A percentile compares a stretch with the other conserved stretches of the same genome.
phyloP scores from a whole-genome alignment of 73 alveolate genomes.

The Stentor roeselii region DNA sequence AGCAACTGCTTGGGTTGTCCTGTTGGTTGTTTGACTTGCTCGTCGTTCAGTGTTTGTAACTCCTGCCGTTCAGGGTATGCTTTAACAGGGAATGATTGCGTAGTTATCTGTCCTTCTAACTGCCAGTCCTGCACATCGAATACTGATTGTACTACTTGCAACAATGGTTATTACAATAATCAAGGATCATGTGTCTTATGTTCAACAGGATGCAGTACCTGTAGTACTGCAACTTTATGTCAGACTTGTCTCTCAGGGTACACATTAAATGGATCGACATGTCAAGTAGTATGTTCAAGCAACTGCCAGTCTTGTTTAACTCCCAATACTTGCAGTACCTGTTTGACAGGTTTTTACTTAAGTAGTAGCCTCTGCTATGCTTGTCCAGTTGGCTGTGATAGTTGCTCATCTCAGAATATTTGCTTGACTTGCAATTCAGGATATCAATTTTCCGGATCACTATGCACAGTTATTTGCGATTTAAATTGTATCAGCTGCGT shows the following conservation, averaged over 20 bases:
- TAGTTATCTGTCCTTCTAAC: not conserved
- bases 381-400: not conserved
- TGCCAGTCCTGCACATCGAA: not conserved
- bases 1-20: not conserved
- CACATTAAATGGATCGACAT: not conserved
- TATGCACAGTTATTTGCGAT: not conserved
- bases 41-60: not conserved
- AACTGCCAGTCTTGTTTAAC: not conserved
- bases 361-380: not conserved
- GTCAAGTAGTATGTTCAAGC: not conserved
- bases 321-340: not conserved
- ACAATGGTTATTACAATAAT: not conserved
- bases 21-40: not conserved
- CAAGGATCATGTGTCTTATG: not conserved
- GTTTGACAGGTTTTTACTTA: not conserved
- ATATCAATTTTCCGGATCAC: not conserved
- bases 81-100: not conserved
- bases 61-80: not conserved
- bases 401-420: not conserved
- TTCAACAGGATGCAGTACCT: not conserved
- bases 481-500: not conserved
- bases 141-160: not conserved
- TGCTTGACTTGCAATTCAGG: not conserved
- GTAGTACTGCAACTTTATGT: not conserved
- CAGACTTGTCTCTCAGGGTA: not conserved